Percentiles rank a stretch among this genome's conserved stretches.
phyloP scores from a whole-genome alignment of 768 basidiomycete species.

The Panellus pusillus region DNA sequence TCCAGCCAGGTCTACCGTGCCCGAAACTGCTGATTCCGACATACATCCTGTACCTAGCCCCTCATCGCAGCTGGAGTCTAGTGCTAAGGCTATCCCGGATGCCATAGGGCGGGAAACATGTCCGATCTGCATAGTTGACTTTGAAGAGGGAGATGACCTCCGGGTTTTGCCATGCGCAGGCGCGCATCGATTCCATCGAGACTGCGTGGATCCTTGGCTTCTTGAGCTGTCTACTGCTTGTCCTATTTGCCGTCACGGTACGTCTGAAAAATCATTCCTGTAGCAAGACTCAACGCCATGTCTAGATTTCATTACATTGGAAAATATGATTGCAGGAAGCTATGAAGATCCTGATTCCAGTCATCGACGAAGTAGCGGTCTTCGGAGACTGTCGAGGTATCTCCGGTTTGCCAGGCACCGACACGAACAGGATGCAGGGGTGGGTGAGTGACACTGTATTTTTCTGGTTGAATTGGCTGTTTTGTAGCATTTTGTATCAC shows the following conservation, averaged over 20 bases:
- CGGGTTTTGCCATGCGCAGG: constrained; percentile 90
- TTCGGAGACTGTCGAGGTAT: constrained; percentile 54
- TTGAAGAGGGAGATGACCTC: constrained; percentile 90
- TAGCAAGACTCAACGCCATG: not conserved
- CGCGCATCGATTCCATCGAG: constrained; percentile 86
- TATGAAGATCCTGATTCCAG: constrained; percentile 24
- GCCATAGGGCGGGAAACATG: constrained; percentile 83
- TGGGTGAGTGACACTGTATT: not conserved
- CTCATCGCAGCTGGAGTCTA: not conserved
- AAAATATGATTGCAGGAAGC: constrained; percentile 50
- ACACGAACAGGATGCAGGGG: constrained; percentile 18
- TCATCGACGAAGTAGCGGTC: constrained; percentile 12
- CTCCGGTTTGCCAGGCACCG: constrained; percentile 50
- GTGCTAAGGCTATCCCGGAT: constrained; percentile 47
- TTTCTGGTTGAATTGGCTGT: not conserved
- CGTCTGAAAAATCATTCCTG: not conserved
- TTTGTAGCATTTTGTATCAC: not conserved
- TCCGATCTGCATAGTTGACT: constrained; percentile 93
- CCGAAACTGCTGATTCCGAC: not conserved
- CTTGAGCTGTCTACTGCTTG: constrained; percentile 88
- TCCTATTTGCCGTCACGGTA: constrained; percentile 90
- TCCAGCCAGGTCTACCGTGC: too few species aligned
- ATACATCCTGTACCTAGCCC: not conserved
- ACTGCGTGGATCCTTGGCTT: constrained; percentile 92
- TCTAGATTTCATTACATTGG: constrained; percentile 60